Conservation (phyloP, 805 yeast species). For the Candida ortonii region DNA sequence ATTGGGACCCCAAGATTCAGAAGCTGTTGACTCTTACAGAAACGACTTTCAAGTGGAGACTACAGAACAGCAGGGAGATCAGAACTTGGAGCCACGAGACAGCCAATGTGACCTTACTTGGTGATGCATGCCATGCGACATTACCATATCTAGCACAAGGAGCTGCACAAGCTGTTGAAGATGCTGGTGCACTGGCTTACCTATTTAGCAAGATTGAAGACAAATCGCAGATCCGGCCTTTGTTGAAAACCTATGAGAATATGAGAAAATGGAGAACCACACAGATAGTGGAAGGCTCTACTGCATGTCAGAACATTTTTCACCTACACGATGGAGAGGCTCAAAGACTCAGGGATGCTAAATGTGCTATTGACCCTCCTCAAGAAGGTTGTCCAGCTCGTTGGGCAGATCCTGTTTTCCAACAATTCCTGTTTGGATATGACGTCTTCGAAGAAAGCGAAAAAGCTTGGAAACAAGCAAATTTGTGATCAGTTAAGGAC, state of each 20-base stretch:
- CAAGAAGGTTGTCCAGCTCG: constrained; percentile 16
- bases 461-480: constrained; percentile 3
- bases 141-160: constrained; percentile 20
- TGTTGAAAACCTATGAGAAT: constrained; percentile 10
- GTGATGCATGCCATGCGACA: constrained; percentile 21
- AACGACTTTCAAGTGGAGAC: constrained; percentile 15
- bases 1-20: constrained; percentile 16
- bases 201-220: constrained; percentile 14
- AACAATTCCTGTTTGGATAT: constrained; percentile 16
- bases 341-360: constrained; percentile 12
- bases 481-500: too few relatives aligned
- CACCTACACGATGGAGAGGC: constrained; percentile 16
- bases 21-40: constrained; percentile 9
- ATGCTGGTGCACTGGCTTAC: constrained; percentile 16
- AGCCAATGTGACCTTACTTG: constrained; percentile 14
- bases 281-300: constrained; percentile 13
- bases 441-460: constrained; percentile 15
- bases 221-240: constrained; percentile 8
- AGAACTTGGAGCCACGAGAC: constrained; percentile 12
- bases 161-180: constrained; percentile 21
- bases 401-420: constrained; percentile 20
- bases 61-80: constrained; percentile 14
- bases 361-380: constrained; percentile 15
- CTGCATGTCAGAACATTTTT: constrained; percentile 17
- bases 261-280: constrained; percentile 16